Evolutionary conservation across 2,329 filamentous ascomycete genomes (phyloP).

Genomic region (Aspergillus bombycis): DNA sequence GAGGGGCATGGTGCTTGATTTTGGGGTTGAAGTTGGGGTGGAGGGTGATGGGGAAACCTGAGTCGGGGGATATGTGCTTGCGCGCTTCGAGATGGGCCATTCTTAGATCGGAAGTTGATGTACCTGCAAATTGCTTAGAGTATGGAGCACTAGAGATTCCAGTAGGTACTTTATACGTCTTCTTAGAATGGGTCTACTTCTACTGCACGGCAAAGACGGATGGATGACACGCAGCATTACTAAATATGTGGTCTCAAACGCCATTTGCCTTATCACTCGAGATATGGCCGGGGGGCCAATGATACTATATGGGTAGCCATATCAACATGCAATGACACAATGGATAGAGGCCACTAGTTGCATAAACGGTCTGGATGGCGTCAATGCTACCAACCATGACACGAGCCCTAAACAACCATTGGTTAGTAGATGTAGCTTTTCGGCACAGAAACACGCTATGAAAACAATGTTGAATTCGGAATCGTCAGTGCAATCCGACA

Average conservation of each 20-base stretch:
- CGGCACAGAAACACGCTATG: neutral
- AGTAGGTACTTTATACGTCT: neutral
- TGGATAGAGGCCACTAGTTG: neutral
- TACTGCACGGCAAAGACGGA: neutral
- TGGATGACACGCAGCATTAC: neutral
- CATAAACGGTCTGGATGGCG: neutral
- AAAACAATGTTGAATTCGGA: neutral
- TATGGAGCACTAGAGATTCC: neutral
- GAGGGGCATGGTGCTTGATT: conserved; percentile 46
- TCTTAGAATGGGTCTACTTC: neutral
- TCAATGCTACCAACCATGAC: neutral
- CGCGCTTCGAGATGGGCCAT: conserved; percentile 48
- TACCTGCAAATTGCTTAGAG: neutral
- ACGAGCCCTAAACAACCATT: neutral
- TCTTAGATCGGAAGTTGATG: neutral
- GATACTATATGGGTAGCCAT: neutral
- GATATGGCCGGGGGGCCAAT: neutral
- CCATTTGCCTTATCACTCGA: neutral
- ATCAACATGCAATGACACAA: neutral
- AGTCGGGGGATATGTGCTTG: conserved; percentile 55
- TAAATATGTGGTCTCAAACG: neutral
- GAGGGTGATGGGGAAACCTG: conserved; percentile 50
- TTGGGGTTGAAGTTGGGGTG: conserved; percentile 54
- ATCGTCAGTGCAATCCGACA: neutral
- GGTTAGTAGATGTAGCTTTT: neutral